Evolutionary conservation across 768 basidiomycete genomes (phyloP).

Genomic region (Phlebiopsis flavidoalba): DNA sequence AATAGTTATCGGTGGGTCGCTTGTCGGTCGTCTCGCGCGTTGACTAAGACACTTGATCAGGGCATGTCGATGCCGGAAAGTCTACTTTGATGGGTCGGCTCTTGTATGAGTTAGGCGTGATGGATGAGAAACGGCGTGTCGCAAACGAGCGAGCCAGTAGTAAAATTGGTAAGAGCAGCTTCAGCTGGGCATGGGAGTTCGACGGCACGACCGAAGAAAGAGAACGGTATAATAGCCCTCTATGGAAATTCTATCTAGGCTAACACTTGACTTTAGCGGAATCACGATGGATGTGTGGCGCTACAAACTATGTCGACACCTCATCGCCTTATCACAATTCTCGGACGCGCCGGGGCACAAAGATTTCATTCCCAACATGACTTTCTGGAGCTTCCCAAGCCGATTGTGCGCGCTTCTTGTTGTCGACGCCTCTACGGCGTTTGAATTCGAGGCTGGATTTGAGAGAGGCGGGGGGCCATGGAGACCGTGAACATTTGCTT

Average conservation of each 20-base stretch:
- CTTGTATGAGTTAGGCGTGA: conserved; percentile 83
- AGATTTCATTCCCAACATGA: conserved; percentile 99
- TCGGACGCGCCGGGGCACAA: conserved; percentile 97
- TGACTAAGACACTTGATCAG: conserved; percentile 33
- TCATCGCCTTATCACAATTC: conserved; percentile 79
- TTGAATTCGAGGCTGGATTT: conserved; percentile 95
- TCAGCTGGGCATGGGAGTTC: conserved; percentile 97
- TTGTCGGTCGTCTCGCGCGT: background rate
- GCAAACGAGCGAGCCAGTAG: conserved; percentile 87
- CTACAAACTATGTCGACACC: conserved; percentile 71
- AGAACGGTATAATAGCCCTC: conserved; percentile 56
- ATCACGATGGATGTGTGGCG: conserved; percentile 97
- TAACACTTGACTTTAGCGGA: conserved; percentile 48
- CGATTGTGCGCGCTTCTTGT: conserved; percentile 94
- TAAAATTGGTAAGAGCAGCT: conserved; percentile 90
- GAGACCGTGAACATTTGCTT: conserved; percentile 91
- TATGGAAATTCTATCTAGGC: background rate
- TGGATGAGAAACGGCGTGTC: conserved; percentile 79
- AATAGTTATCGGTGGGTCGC: conserved; percentile 77
- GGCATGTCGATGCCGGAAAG: conserved; percentile 98
- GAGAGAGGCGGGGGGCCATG: conserved; percentile 92
- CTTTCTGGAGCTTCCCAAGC: conserved; percentile 97
- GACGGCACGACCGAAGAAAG: conserved; percentile 92
- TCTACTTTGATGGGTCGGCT: conserved; percentile 96
- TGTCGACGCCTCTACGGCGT: conserved; percentile 87